Evolutionary conservation across 345 rosid genomes (phyloP), one percentile per base, ranked within the genome.

Genomic region (Sonneratia alba): DNA sequence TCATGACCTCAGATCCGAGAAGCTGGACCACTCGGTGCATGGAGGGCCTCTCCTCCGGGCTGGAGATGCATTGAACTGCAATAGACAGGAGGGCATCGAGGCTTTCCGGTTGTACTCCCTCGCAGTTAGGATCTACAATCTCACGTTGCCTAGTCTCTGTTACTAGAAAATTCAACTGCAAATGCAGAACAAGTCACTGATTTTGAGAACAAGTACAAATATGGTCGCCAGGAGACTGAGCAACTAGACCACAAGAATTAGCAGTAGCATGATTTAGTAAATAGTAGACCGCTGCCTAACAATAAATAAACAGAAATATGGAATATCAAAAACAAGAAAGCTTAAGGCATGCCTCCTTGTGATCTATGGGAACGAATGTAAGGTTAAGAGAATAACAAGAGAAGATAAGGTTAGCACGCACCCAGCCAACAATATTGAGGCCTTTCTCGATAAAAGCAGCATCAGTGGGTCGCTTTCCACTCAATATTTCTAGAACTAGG

Each of bases 381-480:
- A 42, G 45, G 0, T 42, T 42, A 62, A 62, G 18, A 34, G 36
- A 62, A 62, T 3, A 14, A 62, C 27, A 27, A 62, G 51, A 27
- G 66, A 62, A 1, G 9, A 59, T 37, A 37, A 38, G 14, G 63
- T 74, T 49, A 37, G 72, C 49, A 69, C 90, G 14, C 87, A 95
- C 99, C 99, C 99, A 95, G 55, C 99, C 99, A 80, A 95, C 98
- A 79, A 95, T 83, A 74, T 95, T 95, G 75, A 92, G 87, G 78
- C 99, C 99, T 82, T 90, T 95, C 83, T 95, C 98, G 13, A 92
- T 95, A 84, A 92, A 92, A 9, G 94, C 84, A 67, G 99, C 96
- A 83, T 95, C 99, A 15, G 98, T 90, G 3, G 99, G 99, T 72
- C 96, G 87, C 83, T 95, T 95, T 73, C 97, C 97, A 75, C 99